Conservation (phyloP, 306 rosid genomes). For the Trifolium fragiferum region DNA sequence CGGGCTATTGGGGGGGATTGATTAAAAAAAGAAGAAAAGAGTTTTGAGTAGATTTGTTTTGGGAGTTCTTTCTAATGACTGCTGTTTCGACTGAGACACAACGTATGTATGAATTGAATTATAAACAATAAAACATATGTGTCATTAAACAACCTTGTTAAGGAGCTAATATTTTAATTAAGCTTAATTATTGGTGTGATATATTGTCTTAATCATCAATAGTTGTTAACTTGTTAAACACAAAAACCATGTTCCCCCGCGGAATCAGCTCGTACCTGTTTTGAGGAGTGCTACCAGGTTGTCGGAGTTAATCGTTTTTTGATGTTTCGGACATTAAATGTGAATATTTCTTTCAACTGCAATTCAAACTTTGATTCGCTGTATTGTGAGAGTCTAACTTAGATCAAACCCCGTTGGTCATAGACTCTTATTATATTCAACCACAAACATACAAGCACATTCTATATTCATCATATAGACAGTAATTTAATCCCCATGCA, state of each 20-base stretch:
- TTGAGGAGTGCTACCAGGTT: constrained; percentile 18
- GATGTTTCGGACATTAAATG: too few species aligned
- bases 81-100: constrained; percentile 17
- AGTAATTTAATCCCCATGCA: not conserved
- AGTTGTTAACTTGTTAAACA: constrained; percentile 16
- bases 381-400: too few species aligned
- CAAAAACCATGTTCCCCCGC: not conserved
- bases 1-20: constrained; percentile 45
- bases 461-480: not conserved
- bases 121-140: constrained; percentile 41
- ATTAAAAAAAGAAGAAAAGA: constrained; percentile 2
- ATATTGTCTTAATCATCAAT: constrained; percentile 34
- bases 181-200: not conserved
- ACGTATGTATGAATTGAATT: constrained; percentile 31
- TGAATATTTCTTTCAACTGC: too few species aligned
- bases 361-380: too few species aligned
- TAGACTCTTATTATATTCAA: not conserved
- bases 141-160: constrained; percentile 30
- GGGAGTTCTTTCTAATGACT: constrained; percentile 10
- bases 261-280: constrained; percentile 3
- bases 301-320: not conserved
- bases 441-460: constrained; percentile 23
- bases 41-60: constrained; percentile 32
- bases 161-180: constrained; percentile 15
- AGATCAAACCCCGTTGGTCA: too few species aligned